These are phyloP conservation scores for Strobilomyces dryophilus DNA, from an alignment of 768 basidiomycete genomes.

Conservation along the genomic window DNA sequence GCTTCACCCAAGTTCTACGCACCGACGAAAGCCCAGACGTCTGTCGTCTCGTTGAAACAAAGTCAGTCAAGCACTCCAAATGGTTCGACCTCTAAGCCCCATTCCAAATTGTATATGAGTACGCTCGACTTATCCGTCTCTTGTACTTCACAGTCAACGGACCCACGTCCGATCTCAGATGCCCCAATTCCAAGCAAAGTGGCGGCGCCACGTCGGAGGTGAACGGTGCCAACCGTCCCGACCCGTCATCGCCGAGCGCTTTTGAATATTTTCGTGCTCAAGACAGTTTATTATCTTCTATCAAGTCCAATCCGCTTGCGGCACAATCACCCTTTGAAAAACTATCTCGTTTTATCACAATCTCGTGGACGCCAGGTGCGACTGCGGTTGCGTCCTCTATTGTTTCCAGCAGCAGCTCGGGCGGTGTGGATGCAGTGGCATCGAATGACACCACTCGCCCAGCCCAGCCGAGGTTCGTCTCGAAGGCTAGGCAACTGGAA, in stretches of 20 bases:
- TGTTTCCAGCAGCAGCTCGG: constrained; percentile 17
- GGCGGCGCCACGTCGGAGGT: constrained; percentile 23
- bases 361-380: constrained; percentile 47
- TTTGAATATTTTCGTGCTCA: constrained; percentile 26
- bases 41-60: constrained; percentile 27
- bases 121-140: constrained; percentile 53
- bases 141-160: constrained; percentile 34
- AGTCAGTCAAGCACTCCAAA: constrained; percentile 35
- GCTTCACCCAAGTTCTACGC: constrained; percentile 34
- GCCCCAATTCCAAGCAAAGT: constrained; percentile 29
- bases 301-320: constrained; percentile 50
- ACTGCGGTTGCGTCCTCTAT: constrained; percentile 24
- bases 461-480: constrained; percentile 43
- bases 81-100: constrained; percentile 61
- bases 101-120: constrained; percentile 45
- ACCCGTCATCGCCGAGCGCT: constrained; percentile 9
- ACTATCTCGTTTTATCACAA: constrained; percentile 57
- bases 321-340: constrained; percentile 58
- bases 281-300: constrained; percentile 38
- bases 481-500: constrained; percentile 63
- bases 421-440: constrained; percentile 4
- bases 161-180: constrained; percentile 35
- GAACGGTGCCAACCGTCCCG: constrained; percentile 26
- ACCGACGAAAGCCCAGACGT: constrained; percentile 37
- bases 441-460: constrained; percentile 8